Evolutionary conservation across 2,329 filamentous ascomycete species (phyloP), one percentile per base, ranked within the genome.

Genomic region (Elsinoe arachidis): DNA sequence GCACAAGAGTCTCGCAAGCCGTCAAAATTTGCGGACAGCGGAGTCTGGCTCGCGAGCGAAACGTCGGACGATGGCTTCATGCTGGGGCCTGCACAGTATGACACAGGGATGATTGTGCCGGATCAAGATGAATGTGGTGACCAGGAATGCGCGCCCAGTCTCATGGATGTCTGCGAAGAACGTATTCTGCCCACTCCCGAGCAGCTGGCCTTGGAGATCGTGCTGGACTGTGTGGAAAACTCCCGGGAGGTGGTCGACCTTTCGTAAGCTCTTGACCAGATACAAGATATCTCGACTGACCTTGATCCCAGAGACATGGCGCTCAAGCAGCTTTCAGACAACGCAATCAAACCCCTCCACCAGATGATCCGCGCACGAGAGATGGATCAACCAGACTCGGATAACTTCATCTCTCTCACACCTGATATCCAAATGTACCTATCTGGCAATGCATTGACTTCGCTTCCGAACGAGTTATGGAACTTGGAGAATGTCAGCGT

Each of bases 21-120:
- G 11, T 41, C 44, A 17, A 43, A 55, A 26, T 53, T 54, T 38
- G 38, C 56, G 14, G 86, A 89, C 69, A 88, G 85, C 68, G 84
- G 83, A 53, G 79, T 90, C 2, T 89, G 79, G 71, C 78, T 89
- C 73, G 82, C 78, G 3, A 85, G 82, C 60, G 85, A 87, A 62
- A 72, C 69, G 26, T 73, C 72, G 35, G 74, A 78, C 33, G 71
- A 74, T 15, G 52, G 57, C 10, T 30, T 58, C 6, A 34, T 17
- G 10, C 38, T 43, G 19, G 21, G 30, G 19, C 7, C 55, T 46
- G 37, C 57, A 23, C 21, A 23, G 11, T 26, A 12, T 26, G 10
- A 12, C 9, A 26, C 26, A 5, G 26, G 7, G 4, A 30, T 30
- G 26, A 5, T 7, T 9, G 26, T 30, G 3, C 26, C 2, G 26